A percentile compares a stretch with the other conserved stretches of the same genome.
phyloP scores from a whole-genome alignment of 352 stramenopile species.

The Peronospora farinosa region DNA sequence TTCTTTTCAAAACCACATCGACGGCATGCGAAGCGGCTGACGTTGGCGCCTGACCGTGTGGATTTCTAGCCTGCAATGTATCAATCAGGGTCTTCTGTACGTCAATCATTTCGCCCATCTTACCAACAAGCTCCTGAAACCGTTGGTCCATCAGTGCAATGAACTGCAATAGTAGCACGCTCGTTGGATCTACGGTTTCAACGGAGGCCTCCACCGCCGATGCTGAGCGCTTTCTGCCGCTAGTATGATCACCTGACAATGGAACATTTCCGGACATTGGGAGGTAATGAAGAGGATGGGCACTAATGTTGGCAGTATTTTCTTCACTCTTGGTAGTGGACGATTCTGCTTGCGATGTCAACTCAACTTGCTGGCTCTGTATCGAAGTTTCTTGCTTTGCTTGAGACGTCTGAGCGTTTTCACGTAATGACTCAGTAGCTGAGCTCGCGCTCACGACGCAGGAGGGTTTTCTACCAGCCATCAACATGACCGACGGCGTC shows the following conservation, averaged over 20 bases:
- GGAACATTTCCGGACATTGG: neutral
- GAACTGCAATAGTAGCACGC: slow-evolving; percentile 43
- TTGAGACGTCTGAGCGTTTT: slow-evolving; percentile 11
- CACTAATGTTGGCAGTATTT: neutral
- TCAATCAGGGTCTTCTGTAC: slow-evolving; percentile 65
- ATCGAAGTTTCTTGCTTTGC: slow-evolving; percentile 5
- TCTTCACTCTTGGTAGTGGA: slow-evolving; percentile 4
- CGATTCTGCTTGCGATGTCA: slow-evolving; percentile 11
- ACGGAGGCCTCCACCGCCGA: slow-evolving; percentile 21
- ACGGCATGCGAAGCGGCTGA: slow-evolving; percentile 32
- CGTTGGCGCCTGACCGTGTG: slow-evolving; percentile 26
- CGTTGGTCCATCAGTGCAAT: slow-evolving; percentile 60
- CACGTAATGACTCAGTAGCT: slow-evolving; percentile 3
- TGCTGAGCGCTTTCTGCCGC: slow-evolving; percentile 27
- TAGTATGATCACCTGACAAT: slow-evolving; percentile 10
- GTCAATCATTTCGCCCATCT: slow-evolving; percentile 73
- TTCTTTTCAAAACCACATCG: slow-evolving; percentile 38
- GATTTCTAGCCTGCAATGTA: slow-evolving; percentile 40
- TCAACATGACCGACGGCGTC: neutral
- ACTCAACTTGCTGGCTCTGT: slow-evolving; percentile 6
- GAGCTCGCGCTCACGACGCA: slow-evolving; percentile 2
- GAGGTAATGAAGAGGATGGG: neutral
- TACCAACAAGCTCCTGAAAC: slow-evolving; percentile 66
- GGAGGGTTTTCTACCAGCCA: slow-evolving; percentile 3
- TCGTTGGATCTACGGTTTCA: slow-evolving; percentile 28